Base-by-base conservation (phyloP, 306 rosid species). In the Dalbergia cochinchinensis region DNA sequence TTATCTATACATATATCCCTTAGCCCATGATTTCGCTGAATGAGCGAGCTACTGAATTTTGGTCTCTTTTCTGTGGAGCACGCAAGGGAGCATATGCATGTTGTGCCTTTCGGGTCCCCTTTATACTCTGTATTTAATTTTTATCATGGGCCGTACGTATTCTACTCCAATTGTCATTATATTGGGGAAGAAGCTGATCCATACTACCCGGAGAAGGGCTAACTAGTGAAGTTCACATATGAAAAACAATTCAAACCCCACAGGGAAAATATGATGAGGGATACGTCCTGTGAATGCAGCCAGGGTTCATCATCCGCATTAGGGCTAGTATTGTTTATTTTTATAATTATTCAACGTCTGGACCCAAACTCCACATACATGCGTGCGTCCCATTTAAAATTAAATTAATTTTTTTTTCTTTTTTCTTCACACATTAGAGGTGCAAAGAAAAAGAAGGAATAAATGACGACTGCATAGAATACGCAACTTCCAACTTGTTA, bases 11-110 rank as follows among this genome's bases (percentile, higher is more conserved):
- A 26, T 26, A 26, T 26, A 26, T 47, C 63, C 18, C 34, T 44
- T 63, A 26, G 50, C 57, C 89, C 82, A 61, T 54, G 63, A 60
- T 47, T 47, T 59, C 11, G 61, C 31, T 15, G 35, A 15, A 44
- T 22, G 35, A 66, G 41, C 20, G 31, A 26, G 31, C 2, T 26
- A 26, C 22, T 76, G 72, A 76, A 9, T 34, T 19, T 6, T 69
- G 34, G 50, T 26, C 1, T 15, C 16, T 48, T 64, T 13, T 79
- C 42, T 63, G 65, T 15, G 7, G 45, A 39, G n/a, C 57, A 63
- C 71, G 55, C 76, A 55, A 74, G 80, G 31, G 61, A 74, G 70
- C 63, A 16, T 65, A 16, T 65, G 66, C 9, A 31, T 15, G 22
- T 20, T 20, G 22, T 20, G 22, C 22, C 22, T 20, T 20, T 20